A percentile compares a stretch with the other conserved stretches of the same genome.
Conservation (phyloP, 75 land plant species). For the Gnetum montanum region DNA sequence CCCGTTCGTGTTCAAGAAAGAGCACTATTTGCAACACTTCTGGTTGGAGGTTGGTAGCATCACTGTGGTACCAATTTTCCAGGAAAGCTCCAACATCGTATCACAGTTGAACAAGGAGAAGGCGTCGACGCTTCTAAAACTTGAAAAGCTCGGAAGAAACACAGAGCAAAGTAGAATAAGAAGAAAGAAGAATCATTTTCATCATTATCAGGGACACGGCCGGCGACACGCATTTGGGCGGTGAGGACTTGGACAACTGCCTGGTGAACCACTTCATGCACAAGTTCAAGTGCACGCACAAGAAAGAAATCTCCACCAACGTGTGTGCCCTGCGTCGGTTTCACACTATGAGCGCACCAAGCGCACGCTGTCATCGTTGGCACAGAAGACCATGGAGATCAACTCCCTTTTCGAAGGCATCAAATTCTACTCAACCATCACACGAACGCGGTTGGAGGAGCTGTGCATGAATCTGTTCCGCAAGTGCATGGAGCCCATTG, state of each 20-base stretch:
- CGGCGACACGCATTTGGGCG: conserved; percentile 73
- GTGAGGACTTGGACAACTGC: conserved; percentile 70
- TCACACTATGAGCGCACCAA: conserved; percentile 67
- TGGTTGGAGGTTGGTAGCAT: too few species aligned
- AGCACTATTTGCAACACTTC: too few species aligned
- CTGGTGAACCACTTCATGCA: conserved; percentile 78
- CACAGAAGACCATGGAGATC: conserved; percentile 72
- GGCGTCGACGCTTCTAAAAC: too few species aligned
- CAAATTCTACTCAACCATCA: conserved; percentile 65
- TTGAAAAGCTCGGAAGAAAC: too few species aligned
- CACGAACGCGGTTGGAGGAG: conserved; percentile 69
- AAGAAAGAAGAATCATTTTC: too few species aligned
- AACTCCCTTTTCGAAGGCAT: conserved; percentile 66
- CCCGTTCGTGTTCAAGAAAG: too few species aligned
- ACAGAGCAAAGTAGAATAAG: too few species aligned
- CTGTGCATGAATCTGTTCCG: conserved; percentile 71
- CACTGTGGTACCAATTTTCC: too few species aligned
- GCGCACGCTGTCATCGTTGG: conserved; percentile 66
- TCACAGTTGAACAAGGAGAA: too few species aligned
- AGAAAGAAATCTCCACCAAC: conserved; percentile 67
- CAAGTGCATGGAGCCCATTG: conserved; percentile 82
- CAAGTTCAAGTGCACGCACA: conserved; percentile 70
- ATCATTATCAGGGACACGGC: conserved; percentile 72
- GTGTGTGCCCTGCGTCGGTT: conserved; percentile 50
- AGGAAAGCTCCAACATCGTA: too few species aligned